Evolutionary conservation across 768 basidiomycete genomes (phyloP), one percentile per base, ranked within the genome.

Genomic region (Udeniomyces megalosporus): DNA sequence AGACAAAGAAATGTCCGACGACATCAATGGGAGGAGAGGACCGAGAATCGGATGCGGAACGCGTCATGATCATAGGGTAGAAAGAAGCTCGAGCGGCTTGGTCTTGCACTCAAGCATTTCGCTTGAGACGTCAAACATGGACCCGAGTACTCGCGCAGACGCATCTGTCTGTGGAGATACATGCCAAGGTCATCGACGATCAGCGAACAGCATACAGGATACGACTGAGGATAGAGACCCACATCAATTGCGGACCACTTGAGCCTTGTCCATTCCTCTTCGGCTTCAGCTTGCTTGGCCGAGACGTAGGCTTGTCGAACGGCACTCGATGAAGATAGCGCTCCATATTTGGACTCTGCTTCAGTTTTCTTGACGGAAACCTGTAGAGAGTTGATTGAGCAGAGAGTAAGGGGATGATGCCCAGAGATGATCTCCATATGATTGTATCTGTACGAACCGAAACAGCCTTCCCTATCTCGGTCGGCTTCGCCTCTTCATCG

Each of bases 401-500:
- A 10, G 10, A 22, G 54, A 24, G 26, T 32, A 35, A n/a, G 22
- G 35, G 11, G 20, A 4, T 34, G 35, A 32, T 14, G 7, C 31
- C 31, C 31, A 32, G 42, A n/a, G n/a, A n/a, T n/a, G n/a, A n/a
- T n/a, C n/a, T n/a, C n/a, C n/a, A n/a, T n/a, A n/a, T n/a, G n/a
- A n/a, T n/a, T 17, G 38, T 42, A 8, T 17, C n/a, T 12, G 15
- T 15, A 65, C 63, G 42, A 12, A 65, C 63, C 45, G 63, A 51
- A 49, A 65, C 58, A 24, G 63, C 58, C 53, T 65, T 65, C 10
- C 50, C 63, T n/a, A 58, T 45, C 34, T 65, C 63, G 4, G 42
- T 38, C 31, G 58, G 47, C 20, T 66, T 66, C n/a, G 66, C 63
- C 34, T 68, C 66, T 10, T 68, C 69, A 10, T 68, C 70, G 8